Evolutionary conservation across 2,329 filamentous ascomycete species (phyloP).

Genomic region (Fusarium keratoplasticum): DNA sequence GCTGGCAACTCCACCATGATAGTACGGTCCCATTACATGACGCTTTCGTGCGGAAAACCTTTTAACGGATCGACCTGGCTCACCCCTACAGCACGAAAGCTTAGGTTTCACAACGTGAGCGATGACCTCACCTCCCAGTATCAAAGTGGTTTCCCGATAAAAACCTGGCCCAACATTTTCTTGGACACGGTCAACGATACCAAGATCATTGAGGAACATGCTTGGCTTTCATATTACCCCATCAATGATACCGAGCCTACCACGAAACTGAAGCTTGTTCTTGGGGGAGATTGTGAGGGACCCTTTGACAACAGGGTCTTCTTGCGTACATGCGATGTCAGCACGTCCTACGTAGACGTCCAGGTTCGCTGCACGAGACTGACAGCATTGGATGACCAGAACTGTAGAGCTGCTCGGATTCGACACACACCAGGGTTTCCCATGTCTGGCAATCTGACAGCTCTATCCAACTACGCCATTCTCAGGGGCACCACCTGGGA

Average conservation of each 20-base stretch:
- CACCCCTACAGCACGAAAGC: not conserved
- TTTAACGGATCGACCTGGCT: not conserved
- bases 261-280: not conserved
- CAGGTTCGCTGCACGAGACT: not conserved
- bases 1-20: slow-evolving; percentile 8
- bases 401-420: not conserved
- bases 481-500: rapidly evolving
- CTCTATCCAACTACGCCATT: not conserved
- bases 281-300: not conserved
- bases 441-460: not conserved
- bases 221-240: not conserved
- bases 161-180: not conserved
- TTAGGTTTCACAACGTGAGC: not conserved
- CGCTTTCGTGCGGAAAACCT: not conserved
- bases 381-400: not conserved
- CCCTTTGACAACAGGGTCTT: not conserved
- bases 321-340: not conserved
- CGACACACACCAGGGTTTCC: not conserved
- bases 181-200: not conserved
- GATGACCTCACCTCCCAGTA: not conserved
- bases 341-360: slow-evolving; percentile 9
- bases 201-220: not conserved
- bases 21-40: not conserved
- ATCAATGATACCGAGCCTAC: not conserved
- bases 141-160: not conserved